Evolutionary conservation across 169 alveolate genomes (phyloP).

Genomic region (Besnoitia besnoiti): DNA sequence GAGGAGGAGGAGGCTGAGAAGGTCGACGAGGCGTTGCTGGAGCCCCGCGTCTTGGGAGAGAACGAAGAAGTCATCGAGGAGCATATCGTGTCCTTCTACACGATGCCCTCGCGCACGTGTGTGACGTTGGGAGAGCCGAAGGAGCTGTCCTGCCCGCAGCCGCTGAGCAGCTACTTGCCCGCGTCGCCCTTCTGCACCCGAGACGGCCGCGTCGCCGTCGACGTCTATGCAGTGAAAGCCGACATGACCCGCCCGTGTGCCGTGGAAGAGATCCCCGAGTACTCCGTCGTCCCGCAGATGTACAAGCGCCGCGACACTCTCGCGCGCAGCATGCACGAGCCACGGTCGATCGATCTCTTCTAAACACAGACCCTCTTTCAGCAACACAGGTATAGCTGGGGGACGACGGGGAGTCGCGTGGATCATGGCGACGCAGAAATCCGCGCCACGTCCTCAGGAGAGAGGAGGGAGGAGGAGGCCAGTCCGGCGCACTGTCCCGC

Average conservation of each 20-base stretch:
- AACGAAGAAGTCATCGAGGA: not conserved
- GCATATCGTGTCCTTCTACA: not conserved
- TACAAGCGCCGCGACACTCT: not conserved
- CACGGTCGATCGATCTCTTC: not conserved
- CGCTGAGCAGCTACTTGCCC: not conserved
- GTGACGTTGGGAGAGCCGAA: not conserved
- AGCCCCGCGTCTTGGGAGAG: not conserved
- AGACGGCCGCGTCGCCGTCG: not conserved
- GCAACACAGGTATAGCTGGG: no score
- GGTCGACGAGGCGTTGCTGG: not conserved
- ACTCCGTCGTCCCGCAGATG: not conserved
- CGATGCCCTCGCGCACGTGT: not conserved
- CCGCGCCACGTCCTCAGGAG: no score
- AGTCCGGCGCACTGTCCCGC: no score
- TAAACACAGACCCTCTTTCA: no score
- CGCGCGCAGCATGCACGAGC: not conserved
- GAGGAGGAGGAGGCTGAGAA: not conserved
- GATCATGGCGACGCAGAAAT: no score
- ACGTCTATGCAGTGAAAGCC: conserved; percentile 5
- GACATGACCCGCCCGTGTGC: not conserved
- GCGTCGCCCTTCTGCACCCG: not conserved
- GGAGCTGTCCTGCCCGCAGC: not conserved
- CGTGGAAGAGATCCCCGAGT: not conserved
- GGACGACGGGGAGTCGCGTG: no score
- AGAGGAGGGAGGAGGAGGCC: no score